Evolutionary conservation across 78 protist species (phyloP).

Genomic region (Emiliania huxleyi): DNA sequence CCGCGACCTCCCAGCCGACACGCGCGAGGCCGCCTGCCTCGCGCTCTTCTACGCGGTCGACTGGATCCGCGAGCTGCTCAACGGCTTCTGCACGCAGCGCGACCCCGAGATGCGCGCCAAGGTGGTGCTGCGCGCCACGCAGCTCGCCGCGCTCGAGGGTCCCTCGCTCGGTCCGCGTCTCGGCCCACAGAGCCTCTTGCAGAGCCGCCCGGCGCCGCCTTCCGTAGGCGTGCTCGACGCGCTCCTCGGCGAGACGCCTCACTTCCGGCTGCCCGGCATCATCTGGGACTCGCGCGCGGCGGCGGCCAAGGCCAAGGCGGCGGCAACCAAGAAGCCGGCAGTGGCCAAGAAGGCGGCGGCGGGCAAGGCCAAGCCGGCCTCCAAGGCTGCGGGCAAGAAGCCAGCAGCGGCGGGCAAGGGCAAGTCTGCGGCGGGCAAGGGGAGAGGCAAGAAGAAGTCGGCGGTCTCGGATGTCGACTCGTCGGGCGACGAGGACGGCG

Average conservation of each 20-base stretch:
- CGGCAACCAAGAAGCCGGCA: neutral
- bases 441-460: neutral
- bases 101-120: neutral
- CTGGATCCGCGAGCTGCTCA: neutral
- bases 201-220: no score
- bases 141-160: neutral
- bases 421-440: neutral
- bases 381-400: neutral
- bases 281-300: neutral
- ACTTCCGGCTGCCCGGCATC: neutral
- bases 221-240: neutral
- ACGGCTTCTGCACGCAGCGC: neutral
- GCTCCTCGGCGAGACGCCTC: neutral
- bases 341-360: neutral
- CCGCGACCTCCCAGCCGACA: neutral
- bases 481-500: neutral
- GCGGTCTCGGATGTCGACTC: neutral
- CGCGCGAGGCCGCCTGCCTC: neutral
- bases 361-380: no score
- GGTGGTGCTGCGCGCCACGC: neutral
- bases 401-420: neutral
- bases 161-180: no score
- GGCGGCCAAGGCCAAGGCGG: neutral
- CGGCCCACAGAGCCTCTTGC: no score
- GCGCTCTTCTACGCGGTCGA: conserved; percentile 2